Evolutionary conservation across 805 yeast species (phyloP).

Genomic region (Candida insectalens): DNA sequence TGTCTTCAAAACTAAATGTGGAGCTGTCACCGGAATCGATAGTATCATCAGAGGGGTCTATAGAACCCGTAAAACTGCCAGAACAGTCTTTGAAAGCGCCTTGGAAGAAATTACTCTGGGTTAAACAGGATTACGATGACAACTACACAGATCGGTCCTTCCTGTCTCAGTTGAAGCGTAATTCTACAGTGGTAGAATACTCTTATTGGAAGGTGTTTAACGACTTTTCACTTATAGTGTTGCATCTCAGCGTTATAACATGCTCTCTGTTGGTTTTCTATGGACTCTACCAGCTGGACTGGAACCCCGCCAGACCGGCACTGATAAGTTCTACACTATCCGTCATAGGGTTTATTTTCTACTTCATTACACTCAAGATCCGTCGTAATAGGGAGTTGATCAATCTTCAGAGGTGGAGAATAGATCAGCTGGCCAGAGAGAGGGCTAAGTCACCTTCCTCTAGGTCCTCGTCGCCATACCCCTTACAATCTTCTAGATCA

Average conservation of each 20-base stretch:
- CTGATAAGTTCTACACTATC: slow-evolving; percentile 24
- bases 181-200: slow-evolving; percentile 63
- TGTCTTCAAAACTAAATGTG: no score
- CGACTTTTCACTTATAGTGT: slow-evolving; percentile 61
- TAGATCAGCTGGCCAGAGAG: slow-evolving; percentile 17
- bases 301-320: slow-evolving; percentile 41
- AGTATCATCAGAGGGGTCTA: no score
- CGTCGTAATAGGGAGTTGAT: slow-evolving; percentile 21
- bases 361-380: slow-evolving; percentile 19
- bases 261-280: slow-evolving; percentile 61
- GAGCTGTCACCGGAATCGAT: no score
- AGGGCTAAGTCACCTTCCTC: background rate
- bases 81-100: no score
- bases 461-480: background rate
- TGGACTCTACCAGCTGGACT: slow-evolving; percentile 40
- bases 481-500: background rate
- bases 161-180: slow-evolving; percentile 68
- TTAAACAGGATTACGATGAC: slow-evolving; percentile 80
- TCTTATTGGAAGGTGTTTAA: slow-evolving; percentile 52
- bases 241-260: slow-evolving; percentile 56
- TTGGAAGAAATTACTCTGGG: slow-evolving; percentile 84
- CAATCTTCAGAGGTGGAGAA: slow-evolving; percentile 18
- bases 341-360: slow-evolving; percentile 26
- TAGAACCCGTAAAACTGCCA: no score
- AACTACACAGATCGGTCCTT: slow-evolving; percentile 81